Base-by-base conservation (phyloP, 2,329 filamentous ascomycete species). In the Ascochyta viciae-villosae region DNA sequence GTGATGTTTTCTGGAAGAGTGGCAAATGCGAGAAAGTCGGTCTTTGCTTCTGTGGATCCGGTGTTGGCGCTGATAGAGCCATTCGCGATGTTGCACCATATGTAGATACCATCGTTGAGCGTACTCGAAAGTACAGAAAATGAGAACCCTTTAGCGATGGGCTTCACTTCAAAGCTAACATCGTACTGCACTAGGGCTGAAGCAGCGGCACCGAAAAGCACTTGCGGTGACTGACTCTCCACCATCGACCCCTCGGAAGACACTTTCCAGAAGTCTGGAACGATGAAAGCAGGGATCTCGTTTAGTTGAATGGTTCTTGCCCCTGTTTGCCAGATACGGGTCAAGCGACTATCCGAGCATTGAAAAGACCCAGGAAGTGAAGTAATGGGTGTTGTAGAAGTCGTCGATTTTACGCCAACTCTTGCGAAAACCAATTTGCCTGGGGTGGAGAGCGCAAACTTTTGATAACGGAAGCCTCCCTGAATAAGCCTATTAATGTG, bases 381-480 rank as follows among this genome's bases (percentile, higher is more conserved):
- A 2, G 56, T 54, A 8, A 74, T 41, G 8, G 66, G 56, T 3
- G 63, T 71, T 7, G 48, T 64, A n/a, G 64, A 54, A 19, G 53
- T 60, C 3, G 63, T 67, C 1, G 64, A 60, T 7, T 56, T 60
- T 31, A 74, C 65, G 12, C 74, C 73, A 6, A 76, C 56, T 22
- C 62, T 65, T 0, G 57, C 57, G 0, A 77, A 53, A 1, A 60
- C 50, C 0, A 77, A 49, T 6, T 61, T 57, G 1, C 73, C 74
- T 1, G 66, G 49, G 2, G 68, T 70, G 1, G 70, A 74, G 0
- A 77, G 60, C 31, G 73, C 75, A 12, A 77, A 60, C 56, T 76
- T 75, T 57, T 77, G 74, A 54, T 76, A 77, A 6, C 74, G 63
- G 33, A 76, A 69, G 9, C 64, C 72, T 5, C 75, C 75, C 57